Percentiles rank a stretch among this genome's conserved stretches.
These are phyloP conservation scores for Nicotiana undulata DNA, from an alignment of 257 asterid species.

Conservation along the genomic window DNA sequence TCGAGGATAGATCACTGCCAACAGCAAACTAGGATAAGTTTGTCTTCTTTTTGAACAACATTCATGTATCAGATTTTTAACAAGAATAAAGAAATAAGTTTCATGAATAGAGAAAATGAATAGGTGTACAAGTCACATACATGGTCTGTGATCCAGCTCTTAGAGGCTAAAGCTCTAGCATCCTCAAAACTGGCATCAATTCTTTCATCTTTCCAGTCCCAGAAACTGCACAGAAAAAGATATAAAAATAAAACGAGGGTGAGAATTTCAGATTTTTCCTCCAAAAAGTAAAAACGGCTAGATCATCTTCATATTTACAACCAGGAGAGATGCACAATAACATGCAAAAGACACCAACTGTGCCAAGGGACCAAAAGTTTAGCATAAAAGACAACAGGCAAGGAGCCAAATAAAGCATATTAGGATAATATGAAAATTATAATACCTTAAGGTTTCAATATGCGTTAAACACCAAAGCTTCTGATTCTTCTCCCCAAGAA, in stretches of 20 bases:
- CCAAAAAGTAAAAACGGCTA: not conserved
- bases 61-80: not conserved
- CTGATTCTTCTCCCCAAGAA: slow-evolving; percentile 51
- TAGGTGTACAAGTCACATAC: slow-evolving; percentile 25
- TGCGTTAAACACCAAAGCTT: slow-evolving; percentile 91
- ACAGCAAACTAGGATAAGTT: not conserved
- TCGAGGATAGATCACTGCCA: not conserved
- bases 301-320: not conserved
- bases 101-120: not conserved
- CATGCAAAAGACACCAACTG: not conserved
- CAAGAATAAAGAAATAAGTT: not conserved
- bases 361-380: not conserved
- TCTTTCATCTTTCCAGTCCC: slow-evolving; percentile 74
- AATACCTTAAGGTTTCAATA: slow-evolving; percentile 82
- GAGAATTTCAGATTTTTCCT: not conserved
- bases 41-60: not conserved
- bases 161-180: slow-evolving; percentile 77
- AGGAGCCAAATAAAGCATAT: not conserved
- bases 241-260: not conserved
- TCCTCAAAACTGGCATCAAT: slow-evolving; percentile 59
- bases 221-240: slow-evolving; percentile 39
- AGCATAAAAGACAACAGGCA: not conserved
- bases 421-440: not conserved
- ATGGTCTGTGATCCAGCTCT: slow-evolving; percentile 60
- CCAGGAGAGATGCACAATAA: not conserved